Base-by-base conservation (phyloP, 768 basidiomycete genomes). In the Lactarius pseudohatsudake region DNA sequence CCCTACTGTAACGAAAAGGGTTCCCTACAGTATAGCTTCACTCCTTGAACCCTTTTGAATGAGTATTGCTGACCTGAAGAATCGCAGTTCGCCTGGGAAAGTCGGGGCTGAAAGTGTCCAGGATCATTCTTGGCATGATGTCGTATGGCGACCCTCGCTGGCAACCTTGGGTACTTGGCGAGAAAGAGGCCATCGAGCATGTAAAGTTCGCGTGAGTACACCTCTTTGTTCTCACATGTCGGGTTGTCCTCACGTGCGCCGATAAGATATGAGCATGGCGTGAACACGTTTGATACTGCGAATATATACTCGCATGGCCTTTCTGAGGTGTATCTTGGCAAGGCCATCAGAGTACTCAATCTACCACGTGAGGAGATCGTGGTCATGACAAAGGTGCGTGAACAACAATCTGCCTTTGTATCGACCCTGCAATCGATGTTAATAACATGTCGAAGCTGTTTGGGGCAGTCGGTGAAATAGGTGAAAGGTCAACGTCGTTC, bases 51-150 rank as follows among this genome's bases (percentile, higher is more conserved):
- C 30, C 30, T 30, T 30, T 30, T 30, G 30, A 30, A 30, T 30
- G 30, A 30, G 30, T 30, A 4, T 30, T 30, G 30, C 30, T 30
- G 30, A 30, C 30, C 3, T 30, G 30, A 30, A 30, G 30, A 30
- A 30, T 30, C 30, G 30, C 30, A 30, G 30, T 30, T 30, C 30
- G 30, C 30, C 30, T 30, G 10, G 80, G 80, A 36, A 85, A 81
- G 5, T 85, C 84, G 0, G 87, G 86, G 3, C 75, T 86, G 50
- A 84, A 88, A 72, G 82, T 89, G 0, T 88, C 87, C 30, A 84
- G 81, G 74, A 79, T 89, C 58, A 87, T 89, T 53, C 77, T 90
- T 0, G 88, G 88, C 1, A 82, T 80, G 45, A 86, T 87, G 86
- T 77, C 79, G n/a, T 88, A 86, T 69, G 86, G 82, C 30, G 73